Base-by-base conservation (phyloP, 441 rosid species). In the Gossypium trilobum region DNA sequence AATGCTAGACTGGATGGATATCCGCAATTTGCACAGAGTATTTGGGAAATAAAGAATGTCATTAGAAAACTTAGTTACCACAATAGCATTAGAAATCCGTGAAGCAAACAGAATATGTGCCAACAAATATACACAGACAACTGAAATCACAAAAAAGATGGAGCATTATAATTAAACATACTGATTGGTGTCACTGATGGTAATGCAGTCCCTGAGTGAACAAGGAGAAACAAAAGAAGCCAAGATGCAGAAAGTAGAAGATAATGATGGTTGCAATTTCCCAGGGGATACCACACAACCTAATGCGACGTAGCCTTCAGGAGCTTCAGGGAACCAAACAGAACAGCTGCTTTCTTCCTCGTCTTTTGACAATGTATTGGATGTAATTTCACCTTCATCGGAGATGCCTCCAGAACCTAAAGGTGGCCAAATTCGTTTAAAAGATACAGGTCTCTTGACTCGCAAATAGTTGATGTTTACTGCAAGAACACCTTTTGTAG, bases 321-420 rank as follows among this genome's bases (percentile, higher is more conserved):
- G 99, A 44, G 97, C 97, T 83, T 87, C 92, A 73, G 99, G 99
- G 83, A 89, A 88, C 99, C 99, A 95, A 73, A 95, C 83, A 75
- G 88, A 88, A 75, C 96, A 94, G 71, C 58, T 48, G 74, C 65
- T 72, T 1, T 76, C 85, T 64, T 68, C 81, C 64, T 75, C 82
- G 19, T 58, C 75, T 70, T 77, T 61, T 46, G 70, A 52, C 56
- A 39, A 72, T 2, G 76, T 68, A 59, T 71, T 57, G 52, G 79
- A 73, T 71, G 39, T 60, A 55, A 70, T 52, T 39, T 74, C 48
- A 61, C 22, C 52, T 71, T 79, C 78, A 75, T 74, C 82, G 75
- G 88, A 84, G 76, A 68, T 64, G 62, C 65, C 82, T 79, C 68
- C 77, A 27, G 84, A 84, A 74, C 77, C 79, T 70, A 68, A 70